Conservation (phyloP, 768 basidiomycete species). For the Favolaschia claudopus region DNA sequence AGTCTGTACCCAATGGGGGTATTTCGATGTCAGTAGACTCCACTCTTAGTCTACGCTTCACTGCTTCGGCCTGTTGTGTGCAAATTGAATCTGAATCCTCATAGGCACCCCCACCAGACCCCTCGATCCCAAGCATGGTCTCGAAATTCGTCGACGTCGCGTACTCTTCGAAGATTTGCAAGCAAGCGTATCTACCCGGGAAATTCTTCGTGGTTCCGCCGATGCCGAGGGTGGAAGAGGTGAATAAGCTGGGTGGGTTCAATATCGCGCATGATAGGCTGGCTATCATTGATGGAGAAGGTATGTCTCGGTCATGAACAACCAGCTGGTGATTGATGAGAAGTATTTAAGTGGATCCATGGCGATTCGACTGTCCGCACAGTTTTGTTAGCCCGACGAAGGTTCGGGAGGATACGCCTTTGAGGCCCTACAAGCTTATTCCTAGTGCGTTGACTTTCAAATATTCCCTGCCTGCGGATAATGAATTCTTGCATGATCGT, state of each 20-base stretch:
- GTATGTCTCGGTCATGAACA: conserved; percentile 7
- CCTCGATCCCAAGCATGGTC: conserved; percentile 54
- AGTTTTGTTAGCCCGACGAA: conserved; percentile 17
- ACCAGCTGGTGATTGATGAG: conserved; percentile 1
- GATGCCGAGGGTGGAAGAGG: conserved; percentile 16
- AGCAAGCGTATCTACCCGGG: conserved; percentile 19
- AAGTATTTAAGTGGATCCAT: conserved; percentile 13
- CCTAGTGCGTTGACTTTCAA: conserved; percentile 10
- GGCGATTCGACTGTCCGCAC: conserved; percentile 21
- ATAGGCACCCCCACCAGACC: neutral
- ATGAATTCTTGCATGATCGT: conserved; percentile 9
- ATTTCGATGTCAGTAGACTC: conserved; percentile 71
- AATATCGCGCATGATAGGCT: conserved; percentile 22
- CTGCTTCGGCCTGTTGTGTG: too few relatives aligned
- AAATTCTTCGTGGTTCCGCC: conserved; percentile 18
- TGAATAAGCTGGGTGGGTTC: conserved; percentile 19
- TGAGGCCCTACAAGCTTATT: conserved; percentile 16
- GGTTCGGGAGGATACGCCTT: conserved; percentile 12
- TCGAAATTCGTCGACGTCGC: conserved; percentile 68
- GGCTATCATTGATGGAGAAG: conserved; percentile 19
- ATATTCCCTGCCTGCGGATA: conserved; percentile 3
- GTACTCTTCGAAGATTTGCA: conserved; percentile 31
- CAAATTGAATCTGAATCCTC: neutral
- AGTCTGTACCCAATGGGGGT: conserved; percentile 96
- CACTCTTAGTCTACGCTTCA: too few relatives aligned